These are phyloP conservation scores for Acrocalymma vagum DNA, from an alignment of 2,329 filamentous ascomycete genomes.

Conservation along the genomic window DNA sequence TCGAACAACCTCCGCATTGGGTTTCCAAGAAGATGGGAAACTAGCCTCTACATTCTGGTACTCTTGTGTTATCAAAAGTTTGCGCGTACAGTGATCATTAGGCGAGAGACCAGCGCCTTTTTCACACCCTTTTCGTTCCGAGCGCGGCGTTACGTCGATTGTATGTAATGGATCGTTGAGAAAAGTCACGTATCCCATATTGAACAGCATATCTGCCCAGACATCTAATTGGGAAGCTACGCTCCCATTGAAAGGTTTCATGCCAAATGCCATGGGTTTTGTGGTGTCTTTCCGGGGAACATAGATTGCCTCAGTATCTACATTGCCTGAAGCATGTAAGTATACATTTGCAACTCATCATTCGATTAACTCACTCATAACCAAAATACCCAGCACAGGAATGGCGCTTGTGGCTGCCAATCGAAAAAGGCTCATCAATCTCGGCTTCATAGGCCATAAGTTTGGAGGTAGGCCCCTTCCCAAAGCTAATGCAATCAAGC, in stretches of 20 bases:
- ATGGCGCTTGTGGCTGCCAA: conserved; percentile 13
- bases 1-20: conserved; percentile 12
- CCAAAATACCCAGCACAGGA: conserved; percentile 18
- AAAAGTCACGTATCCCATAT: conserved; percentile 19
- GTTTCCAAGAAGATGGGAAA: conserved; percentile 4
- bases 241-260: conserved; percentile 21
- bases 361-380: conserved; percentile 21
- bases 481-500: conserved; percentile 15
- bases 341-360: neutral
- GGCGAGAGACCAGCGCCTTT: conserved; percentile 8
- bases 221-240: conserved; percentile 20
- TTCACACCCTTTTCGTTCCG: conserved; percentile 6
- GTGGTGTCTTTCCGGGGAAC: conserved; percentile 10
- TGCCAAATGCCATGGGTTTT: conserved; percentile 18
- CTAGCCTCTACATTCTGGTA: conserved; percentile 17
- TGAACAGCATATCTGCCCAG: conserved; percentile 23
- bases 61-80: conserved; percentile 17
- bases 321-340: conserved; percentile 10
- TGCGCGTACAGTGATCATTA: conserved; percentile 13
- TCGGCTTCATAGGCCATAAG: conserved; percentile 19
- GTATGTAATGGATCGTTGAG: conserved; percentile 18
- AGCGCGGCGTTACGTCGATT: conserved; percentile 14
- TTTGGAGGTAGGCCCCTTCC: conserved; percentile 11
- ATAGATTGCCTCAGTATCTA: conserved; percentile 12
- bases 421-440: conserved; percentile 16